Percentiles rank a stretch among this genome's conserved stretches.
These are phyloP conservation scores for Aspergillus pseudoterreus DNA, from an alignment of 2,329 filamentous ascomycete genomes.

Conservation along the genomic window DNA sequence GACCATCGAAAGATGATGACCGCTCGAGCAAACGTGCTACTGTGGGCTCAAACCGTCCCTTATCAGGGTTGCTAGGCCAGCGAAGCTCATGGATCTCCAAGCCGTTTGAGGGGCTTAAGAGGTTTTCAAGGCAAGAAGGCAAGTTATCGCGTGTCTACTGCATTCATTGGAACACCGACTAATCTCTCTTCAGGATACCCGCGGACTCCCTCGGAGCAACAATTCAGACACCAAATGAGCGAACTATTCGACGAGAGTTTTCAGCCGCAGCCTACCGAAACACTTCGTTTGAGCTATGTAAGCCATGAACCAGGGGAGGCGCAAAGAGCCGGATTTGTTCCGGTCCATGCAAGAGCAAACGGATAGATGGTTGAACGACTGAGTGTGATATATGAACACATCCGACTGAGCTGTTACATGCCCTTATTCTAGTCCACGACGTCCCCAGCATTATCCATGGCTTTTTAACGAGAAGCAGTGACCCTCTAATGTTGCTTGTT, in stretches of 20 bases:
- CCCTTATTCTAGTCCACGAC: too few species aligned
- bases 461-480: too few species aligned
- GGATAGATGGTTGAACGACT: too few species aligned
- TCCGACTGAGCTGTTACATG: too few species aligned
- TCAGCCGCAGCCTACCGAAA: slow-evolving; percentile 19
- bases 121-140: slow-evolving; percentile 10
- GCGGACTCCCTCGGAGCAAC: slow-evolving; percentile 30
- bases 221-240: slow-evolving; percentile 31
- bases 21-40: not conserved
- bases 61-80: slow-evolving; percentile 12
- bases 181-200: slow-evolving; percentile 12
- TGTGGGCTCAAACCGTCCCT: slow-evolving; percentile 4
- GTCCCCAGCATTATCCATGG: too few species aligned
- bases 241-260: slow-evolving; percentile 31
- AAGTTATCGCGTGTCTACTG: not conserved
- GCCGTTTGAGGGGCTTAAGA: slow-evolving; percentile 10
- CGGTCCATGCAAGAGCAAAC: not conserved
- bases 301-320: slow-evolving; percentile 8
- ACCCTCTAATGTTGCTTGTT: too few species aligned
- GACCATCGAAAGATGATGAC: not conserved
- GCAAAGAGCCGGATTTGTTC: not conserved
- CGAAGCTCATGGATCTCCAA: slow-evolving; percentile 20
- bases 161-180: not conserved
- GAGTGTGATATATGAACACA: too few species aligned
- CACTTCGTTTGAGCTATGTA: slow-evolving; percentile 20